Base-by-base conservation (phyloP, 2,329 filamentous ascomycete genomes). In the Claviceps humidiphila region DNA sequence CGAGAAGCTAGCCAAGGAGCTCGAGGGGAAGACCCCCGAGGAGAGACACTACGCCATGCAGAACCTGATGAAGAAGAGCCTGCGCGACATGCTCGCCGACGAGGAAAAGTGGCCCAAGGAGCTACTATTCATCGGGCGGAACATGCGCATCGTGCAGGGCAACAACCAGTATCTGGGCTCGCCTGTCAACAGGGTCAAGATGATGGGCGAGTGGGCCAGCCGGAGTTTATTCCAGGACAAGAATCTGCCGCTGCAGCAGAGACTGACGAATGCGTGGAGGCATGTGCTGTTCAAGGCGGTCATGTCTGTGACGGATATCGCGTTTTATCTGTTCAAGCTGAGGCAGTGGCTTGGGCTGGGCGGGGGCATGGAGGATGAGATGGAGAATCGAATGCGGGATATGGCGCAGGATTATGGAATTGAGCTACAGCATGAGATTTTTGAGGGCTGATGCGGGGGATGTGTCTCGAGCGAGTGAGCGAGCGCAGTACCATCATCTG, bases 361-460 rank as follows among this genome's bases (percentile, higher is more conserved):
- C 0, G 77, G 82, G 9, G 90, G 90, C 0, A 93, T 97, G 86
- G 93, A 97, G 65, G 91, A 96, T 63, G 89, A 91, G 65, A 82
- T 97, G 56, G 93, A 97, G 73, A 78, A 79, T 63, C 79, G 85
- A 59, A 94, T 97, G 89, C 84, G 80, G 68, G 79, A 76, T 53
- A 87, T 96, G 75, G 91, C 90, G 1, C 88, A 86, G 64, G 90
- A 94, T 59, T 89, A 93, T 70, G 93, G 93, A 0, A 81, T 97
- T 3, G 90, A 97, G 67, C 69, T 97, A 58, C 86, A 95, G 64
- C 88, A 94, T 65, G 81, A 83, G 42, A 78, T 95, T 2, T 96
- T 41, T 41, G 39, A 41, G 14, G 41, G 43, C 43, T 41, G 16
- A 41, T n/a, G 16, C 16, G 7, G n/a, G 17, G 17, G n/a, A 4